phyloP scores from a whole-genome alignment of 441 rosid species.

The Melastoma candidum region DNA sequence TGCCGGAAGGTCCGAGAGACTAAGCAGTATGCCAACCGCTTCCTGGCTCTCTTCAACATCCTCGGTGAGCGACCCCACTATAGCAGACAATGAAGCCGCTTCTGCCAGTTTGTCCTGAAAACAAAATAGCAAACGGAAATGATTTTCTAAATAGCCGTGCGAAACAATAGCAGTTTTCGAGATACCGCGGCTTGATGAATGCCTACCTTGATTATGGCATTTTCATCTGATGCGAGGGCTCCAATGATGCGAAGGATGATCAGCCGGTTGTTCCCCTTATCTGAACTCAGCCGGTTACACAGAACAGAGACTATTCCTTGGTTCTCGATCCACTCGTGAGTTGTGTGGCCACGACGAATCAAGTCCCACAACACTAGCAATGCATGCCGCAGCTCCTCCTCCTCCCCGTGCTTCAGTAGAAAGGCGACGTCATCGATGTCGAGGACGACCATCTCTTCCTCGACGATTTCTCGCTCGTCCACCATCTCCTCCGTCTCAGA shows the following conservation, averaged over 20 bases:
- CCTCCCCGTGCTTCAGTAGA: conserved; percentile 51
- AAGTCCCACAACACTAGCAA: conserved; percentile 25
- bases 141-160: conserved; percentile 15
- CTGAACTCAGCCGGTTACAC: conserved; percentile 29
- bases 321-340: conserved; percentile 36
- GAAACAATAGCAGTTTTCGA: neutral
- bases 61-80: conserved; percentile 57
- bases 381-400: conserved; percentile 34
- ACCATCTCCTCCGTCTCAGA: conserved; percentile 27
- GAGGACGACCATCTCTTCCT: conserved; percentile 32
- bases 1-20: conserved; percentile 40
- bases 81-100: conserved; percentile 25
- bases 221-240: conserved; percentile 25
- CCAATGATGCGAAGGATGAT: conserved; percentile 32
- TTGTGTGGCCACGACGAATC: conserved; percentile 20
- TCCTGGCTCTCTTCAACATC: conserved; percentile 47
- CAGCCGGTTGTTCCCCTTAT: conserved; percentile 32
- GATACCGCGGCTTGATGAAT: neutral
- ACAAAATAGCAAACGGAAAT: neutral
- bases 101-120: conserved; percentile 63
- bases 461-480: conserved; percentile 15
- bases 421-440: conserved; percentile 33
- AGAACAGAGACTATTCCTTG: conserved; percentile 34
- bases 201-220: conserved; percentile 39
- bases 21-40: conserved; percentile 45